These are phyloP conservation scores for Chernovozyma aurita DNA, from an alignment of 1,139 yeast species.

Conservation along the genomic window DNA sequence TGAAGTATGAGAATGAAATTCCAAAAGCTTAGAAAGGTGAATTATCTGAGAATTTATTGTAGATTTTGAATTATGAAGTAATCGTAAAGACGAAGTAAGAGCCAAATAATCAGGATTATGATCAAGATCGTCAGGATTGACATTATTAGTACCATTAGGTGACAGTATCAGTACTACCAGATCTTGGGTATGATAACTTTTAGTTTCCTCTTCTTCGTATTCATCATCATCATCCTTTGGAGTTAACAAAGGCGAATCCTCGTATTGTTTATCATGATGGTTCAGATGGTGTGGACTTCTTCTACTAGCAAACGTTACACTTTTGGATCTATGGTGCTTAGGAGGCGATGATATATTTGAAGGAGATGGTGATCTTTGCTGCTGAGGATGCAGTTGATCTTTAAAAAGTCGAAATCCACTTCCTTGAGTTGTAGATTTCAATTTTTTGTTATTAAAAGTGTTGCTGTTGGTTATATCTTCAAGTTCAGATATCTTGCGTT, in stretches of 20 bases:
- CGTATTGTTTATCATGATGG: constrained; percentile 20
- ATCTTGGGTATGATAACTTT: constrained; percentile 3
- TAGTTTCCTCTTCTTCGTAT: constrained; percentile 1
- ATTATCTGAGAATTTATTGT: constrained; percentile 29
- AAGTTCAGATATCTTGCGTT: constrained; percentile 28
- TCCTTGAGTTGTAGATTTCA: constrained; percentile 8
- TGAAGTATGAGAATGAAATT: constrained; percentile 13
- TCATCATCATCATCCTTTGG: constrained; percentile 37
- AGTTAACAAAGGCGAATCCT: constrained; percentile 35
- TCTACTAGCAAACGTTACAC: constrained; percentile 19
- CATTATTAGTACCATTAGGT: constrained; percentile 4
- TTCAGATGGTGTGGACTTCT: constrained; percentile 8
- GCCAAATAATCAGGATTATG: constrained; percentile 38
- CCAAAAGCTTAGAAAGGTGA: constrained; percentile 25
- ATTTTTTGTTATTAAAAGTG: constrained; percentile 9
- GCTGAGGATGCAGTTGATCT: constrained; percentile 10
- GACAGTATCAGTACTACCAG: constrained; percentile 5
- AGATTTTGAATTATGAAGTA: constrained; percentile 21
- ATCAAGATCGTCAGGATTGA: constrained; percentile 15
- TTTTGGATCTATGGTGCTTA: constrained; percentile 15
- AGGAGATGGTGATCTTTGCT: constrained; percentile 28
- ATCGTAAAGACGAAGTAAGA: constrained; percentile 30
- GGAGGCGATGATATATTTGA: constrained; percentile 12
- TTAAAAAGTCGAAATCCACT: constrained; percentile 8
- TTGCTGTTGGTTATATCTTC: constrained; percentile 31